Evolutionary conservation across 805 yeast genomes (phyloP).

Genomic region (Yamadazyma tumulicola): DNA sequence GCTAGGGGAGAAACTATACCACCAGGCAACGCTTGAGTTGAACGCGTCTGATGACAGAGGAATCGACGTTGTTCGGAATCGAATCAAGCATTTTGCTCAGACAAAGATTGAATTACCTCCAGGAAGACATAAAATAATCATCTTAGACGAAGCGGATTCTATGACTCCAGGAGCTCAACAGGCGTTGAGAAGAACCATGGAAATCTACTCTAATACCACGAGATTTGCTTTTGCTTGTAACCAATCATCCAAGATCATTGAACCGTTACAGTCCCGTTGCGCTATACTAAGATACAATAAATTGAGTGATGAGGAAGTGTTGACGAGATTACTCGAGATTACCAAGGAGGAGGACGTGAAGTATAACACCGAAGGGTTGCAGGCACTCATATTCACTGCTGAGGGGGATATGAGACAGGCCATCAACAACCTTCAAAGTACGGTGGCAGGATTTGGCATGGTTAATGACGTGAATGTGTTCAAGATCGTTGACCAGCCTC

Average conservation of each 20-base stretch:
- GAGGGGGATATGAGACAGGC: conserved; percentile 99
- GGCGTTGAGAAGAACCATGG: conserved; percentile 77
- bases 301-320: conserved; percentile 79
- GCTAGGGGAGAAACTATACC: conserved; percentile 61
- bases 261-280: conserved; percentile 94
- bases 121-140: conserved; percentile 89
- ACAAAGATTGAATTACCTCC: conserved; percentile 83
- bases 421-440: conserved; percentile 86
- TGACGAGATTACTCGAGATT: conserved; percentile 70
- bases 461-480: conserved; percentile 93
- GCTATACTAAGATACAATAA: conserved; percentile 86
- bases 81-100: conserved; percentile 94
- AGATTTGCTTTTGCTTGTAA: conserved; percentile 99
- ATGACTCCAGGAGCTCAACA: conserved; percentile 98
- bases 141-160: conserved; percentile 92
- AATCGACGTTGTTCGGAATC: conserved; percentile 90
- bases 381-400: conserved; percentile 89
- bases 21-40: conserved; percentile 84
- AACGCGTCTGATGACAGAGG: conserved; percentile 98
- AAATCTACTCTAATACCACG: conserved; percentile 79
- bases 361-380: conserved; percentile 84
- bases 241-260: conserved; percentile 90
- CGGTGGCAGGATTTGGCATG: conserved; percentile 88
- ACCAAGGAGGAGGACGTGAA: conserved; percentile 67
- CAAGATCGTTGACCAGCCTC: conserved; percentile 94